Conservation (phyloP, 164 flowering plant genomes). For the Piper betle region DNA sequence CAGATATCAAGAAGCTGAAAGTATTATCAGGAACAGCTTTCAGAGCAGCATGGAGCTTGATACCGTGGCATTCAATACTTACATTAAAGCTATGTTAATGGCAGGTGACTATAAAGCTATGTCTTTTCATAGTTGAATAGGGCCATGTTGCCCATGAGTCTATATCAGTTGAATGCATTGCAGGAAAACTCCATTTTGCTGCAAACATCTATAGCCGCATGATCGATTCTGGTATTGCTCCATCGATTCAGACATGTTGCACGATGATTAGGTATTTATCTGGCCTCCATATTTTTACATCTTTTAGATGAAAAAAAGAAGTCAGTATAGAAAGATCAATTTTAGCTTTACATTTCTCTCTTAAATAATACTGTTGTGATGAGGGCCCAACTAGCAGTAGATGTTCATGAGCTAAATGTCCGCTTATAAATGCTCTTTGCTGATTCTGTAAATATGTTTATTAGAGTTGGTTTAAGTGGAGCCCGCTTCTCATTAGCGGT, state of each 20-base stretch:
- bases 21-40: constrained; percentile 30
- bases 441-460: neutral
- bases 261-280: constrained; percentile 71
- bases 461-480: neutral
- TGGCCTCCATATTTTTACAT: neutral
- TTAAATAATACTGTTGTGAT: neutral
- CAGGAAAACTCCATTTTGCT: constrained; percentile 76
- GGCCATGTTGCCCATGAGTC: neutral
- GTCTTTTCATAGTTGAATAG: constrained; percentile 1
- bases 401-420: too few relatives aligned
- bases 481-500: neutral
- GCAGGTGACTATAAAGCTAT: constrained; percentile 47
- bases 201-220: constrained; percentile 55
- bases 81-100: constrained; percentile 79
- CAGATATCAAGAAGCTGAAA: constrained; percentile 49
- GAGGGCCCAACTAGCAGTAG: neutral
- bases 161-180: neutral
- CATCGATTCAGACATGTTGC: constrained; percentile 77
- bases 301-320: too few relatives aligned
- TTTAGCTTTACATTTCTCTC: neutral
- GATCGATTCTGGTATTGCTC: constrained; percentile 40
- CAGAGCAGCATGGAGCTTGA: constrained; percentile 48
- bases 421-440: neutral
- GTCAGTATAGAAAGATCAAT: too few relatives aligned
- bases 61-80: constrained; percentile 81